Evolutionary conservation across 139 green algal species (phyloP).

Genomic region (Picochlorum costavermella): DNA sequence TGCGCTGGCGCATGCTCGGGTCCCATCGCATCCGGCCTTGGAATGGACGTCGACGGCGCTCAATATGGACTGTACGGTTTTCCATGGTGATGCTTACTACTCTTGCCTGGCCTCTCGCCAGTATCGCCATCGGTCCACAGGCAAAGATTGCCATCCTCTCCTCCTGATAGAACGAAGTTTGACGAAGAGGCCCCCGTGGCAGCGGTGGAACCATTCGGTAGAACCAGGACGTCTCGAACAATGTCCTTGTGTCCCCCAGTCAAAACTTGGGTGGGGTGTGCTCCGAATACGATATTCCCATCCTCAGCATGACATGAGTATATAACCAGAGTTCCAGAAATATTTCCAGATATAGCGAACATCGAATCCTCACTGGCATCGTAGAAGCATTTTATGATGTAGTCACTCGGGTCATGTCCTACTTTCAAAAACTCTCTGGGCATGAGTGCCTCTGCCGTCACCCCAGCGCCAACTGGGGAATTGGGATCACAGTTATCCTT

Average conservation of each 20-base stretch:
- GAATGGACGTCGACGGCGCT: neutral
- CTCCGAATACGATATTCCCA: neutral
- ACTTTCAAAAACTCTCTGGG: neutral
- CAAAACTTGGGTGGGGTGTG: neutral
- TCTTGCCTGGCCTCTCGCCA: neutral
- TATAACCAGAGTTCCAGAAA: constrained; percentile 21
- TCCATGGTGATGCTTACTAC: neutral
- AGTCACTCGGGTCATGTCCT: constrained; percentile 27
- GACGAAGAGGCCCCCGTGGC: no score
- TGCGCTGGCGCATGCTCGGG: no score
- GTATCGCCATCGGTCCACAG: neutral
- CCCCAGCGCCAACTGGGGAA: constrained; percentile 27
- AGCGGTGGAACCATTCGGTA: no score
- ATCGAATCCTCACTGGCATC: constrained; percentile 36
- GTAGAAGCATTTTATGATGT: constrained; percentile 57
- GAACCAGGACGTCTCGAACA: neutral
- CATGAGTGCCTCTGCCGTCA: neutral
- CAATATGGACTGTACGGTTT: neutral
- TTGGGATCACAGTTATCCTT: constrained; percentile 39
- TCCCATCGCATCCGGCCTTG: no score
- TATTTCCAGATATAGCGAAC: constrained; percentile 42
- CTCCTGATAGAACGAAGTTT: neutral
- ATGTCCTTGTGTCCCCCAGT: constrained; percentile 1
- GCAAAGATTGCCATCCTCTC: constrained; percentile 5
- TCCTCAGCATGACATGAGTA: neutral